Conservation (phyloP, 2,329 filamentous ascomycete species). For the Pseudocercospora crystallina region DNA sequence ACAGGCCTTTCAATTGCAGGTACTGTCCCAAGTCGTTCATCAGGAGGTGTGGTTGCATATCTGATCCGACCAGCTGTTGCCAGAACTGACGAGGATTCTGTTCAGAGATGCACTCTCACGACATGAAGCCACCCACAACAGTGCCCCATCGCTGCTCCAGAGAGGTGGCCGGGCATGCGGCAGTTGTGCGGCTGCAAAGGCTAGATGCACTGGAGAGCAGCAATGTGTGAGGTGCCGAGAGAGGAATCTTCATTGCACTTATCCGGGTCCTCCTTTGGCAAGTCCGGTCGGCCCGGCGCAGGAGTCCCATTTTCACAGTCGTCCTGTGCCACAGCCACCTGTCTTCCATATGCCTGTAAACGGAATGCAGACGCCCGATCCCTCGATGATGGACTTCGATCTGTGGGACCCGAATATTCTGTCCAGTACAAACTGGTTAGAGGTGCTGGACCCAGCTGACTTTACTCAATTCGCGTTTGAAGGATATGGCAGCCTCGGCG, state of each 20-base stretch:
- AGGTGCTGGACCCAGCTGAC: slow-evolving; percentile 6
- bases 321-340: background rate
- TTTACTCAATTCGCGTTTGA: slow-evolving; percentile 6
- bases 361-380: background rate
- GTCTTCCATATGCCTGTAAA: background rate
- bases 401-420: slow-evolving; percentile 23
- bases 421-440: slow-evolving; percentile 25
- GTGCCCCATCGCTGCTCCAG: slow-evolving; percentile 18
- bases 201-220: slow-evolving; percentile 32
- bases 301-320: background rate
- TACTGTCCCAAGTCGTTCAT: slow-evolving; percentile 28
- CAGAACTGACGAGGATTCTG: background rate
- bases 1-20: slow-evolving; percentile 25
- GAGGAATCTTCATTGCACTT: slow-evolving; percentile 26
- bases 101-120: slow-evolving; percentile 29
- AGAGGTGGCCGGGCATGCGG: slow-evolving; percentile 30
- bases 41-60: slow-evolving; percentile 16
- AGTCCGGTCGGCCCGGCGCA: slow-evolving; percentile 12
- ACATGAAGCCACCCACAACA: slow-evolving; percentile 28
- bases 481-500: background rate
- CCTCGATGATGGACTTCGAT: slow-evolving; percentile 9
- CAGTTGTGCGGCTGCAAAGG: slow-evolving; percentile 30
- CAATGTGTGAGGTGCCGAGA: slow-evolving; percentile 30
- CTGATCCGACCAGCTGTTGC: background rate
- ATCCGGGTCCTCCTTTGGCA: slow-evolving; percentile 15